These are phyloP conservation scores for Candolleomyces eurysporus DNA, from an alignment of 768 basidiomycete genomes.

Conservation along the genomic window DNA sequence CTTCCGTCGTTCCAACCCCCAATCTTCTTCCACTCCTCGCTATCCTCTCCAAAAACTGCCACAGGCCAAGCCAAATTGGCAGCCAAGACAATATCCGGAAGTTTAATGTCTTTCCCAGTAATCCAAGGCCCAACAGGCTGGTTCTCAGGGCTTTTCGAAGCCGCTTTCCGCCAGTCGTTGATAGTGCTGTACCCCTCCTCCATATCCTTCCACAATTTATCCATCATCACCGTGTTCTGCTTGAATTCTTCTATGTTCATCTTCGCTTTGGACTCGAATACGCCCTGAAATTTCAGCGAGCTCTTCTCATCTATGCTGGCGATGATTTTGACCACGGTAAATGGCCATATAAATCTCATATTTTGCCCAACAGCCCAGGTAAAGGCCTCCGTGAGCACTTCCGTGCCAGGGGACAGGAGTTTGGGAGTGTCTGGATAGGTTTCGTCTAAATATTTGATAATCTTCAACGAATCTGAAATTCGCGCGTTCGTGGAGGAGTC, in stretches of 20 bases:
- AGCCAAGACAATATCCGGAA: not conserved
- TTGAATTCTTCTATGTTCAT: not conserved
- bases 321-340: not conserved
- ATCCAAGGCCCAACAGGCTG: not conserved
- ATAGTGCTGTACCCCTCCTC: not conserved
- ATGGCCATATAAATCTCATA: not conserved
- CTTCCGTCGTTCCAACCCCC: no score
- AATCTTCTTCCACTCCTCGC: no score
- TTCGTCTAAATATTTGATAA: no score
- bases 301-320: not conserved
- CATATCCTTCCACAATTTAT: not conserved
- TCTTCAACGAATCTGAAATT: no score
- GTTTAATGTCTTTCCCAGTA: not conserved
- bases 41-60: no score
- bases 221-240: not conserved
- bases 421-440: no score
- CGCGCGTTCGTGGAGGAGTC: no score
- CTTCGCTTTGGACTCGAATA: not conserved
- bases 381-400: constrained; percentile 31
- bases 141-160: not conserved
- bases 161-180: no score
- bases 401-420: constrained; percentile 27
- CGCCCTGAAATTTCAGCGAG: not conserved
- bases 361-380: not conserved
- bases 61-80: no score